phyloP scores from a whole-genome alignment of 202 grass and related monocot species.

The Zizania palustris region DNA sequence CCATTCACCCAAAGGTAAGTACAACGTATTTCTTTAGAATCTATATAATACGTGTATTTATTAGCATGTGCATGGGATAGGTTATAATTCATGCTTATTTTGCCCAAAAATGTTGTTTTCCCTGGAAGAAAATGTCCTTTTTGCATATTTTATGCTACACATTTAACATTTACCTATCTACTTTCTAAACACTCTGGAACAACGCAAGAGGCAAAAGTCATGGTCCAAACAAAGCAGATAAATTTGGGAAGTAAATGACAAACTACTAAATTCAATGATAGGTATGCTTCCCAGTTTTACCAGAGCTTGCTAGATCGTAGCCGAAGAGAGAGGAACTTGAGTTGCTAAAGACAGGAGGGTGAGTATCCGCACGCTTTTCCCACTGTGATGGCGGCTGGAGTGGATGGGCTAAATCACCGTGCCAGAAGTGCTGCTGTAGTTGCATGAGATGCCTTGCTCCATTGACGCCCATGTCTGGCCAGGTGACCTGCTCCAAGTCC shows the following conservation, averaged over 20 bases:
- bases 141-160: conserved; percentile 21
- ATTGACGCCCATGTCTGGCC: conserved; percentile 53
- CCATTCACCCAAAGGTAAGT: conserved; percentile 8
- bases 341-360: conserved; percentile 54
- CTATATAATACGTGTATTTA: background rate
- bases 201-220: conserved; percentile 31
- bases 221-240: conserved; percentile 33
- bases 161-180: conserved; percentile 28
- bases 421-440: conserved; percentile 71
- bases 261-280: conserved; percentile 40
- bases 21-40: background rate
- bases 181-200: conserved; percentile 34
- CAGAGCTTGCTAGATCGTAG: conserved; percentile 68
- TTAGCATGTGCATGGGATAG: conserved; percentile 18
- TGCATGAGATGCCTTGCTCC: conserved; percentile 55
- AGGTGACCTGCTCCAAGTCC: conserved; percentile 57
- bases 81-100: conserved; percentile 1
- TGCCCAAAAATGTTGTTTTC: conserved; percentile 17
- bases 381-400: conserved; percentile 39
- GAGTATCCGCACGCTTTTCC: conserved; percentile 48
- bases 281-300: conserved; percentile 47
- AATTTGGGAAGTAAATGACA: conserved; percentile 39
- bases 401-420: conserved; percentile 61
- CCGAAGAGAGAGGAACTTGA: conserved; percentile 58
- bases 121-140: conserved; percentile 13